These are phyloP conservation scores for Dactylorhiza incarnata DNA, from an alignment of 106 monocot genomes.

Conservation along the genomic window DNA sequence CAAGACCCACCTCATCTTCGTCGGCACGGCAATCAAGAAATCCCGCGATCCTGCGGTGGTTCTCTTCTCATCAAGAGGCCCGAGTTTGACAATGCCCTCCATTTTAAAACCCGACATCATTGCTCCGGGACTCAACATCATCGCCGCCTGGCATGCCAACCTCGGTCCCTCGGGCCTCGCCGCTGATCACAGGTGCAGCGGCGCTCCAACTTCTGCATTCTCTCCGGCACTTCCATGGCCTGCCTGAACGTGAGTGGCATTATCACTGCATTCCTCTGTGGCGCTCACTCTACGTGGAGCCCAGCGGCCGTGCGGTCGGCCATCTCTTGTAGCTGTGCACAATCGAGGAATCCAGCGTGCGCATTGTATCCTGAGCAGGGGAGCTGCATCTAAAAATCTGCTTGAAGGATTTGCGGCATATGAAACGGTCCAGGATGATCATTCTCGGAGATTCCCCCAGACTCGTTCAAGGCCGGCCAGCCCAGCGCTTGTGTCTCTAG, in stretches of 20 bases:
- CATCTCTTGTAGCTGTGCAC: no score
- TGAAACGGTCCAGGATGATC: no score
- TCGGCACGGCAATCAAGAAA: constrained; percentile 28
- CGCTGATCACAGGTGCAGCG: constrained; percentile 45
- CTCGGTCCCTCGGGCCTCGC: constrained; percentile 58
- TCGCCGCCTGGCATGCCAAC: constrained; percentile 74
- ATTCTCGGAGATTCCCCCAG: no score
- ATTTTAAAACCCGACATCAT: constrained; percentile 72
- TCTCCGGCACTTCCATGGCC: constrained; percentile 91
- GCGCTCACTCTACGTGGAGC: constrained; percentile 59
- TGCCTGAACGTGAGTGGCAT: constrained; percentile 81
- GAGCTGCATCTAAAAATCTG: no score
- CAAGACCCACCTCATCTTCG: constrained; percentile 42
- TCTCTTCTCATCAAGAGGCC: constrained; percentile 64
- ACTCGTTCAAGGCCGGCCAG: no score
- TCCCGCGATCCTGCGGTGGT: constrained; percentile 60
- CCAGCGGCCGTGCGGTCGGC: constrained; percentile 73
- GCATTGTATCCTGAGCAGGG: no score
- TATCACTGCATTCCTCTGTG: constrained; percentile 40
- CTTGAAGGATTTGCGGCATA: no score
- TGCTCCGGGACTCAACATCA: constrained; percentile 86
- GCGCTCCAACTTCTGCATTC: constrained; percentile 51
- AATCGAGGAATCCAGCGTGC: no score
- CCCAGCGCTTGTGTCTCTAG: no score
- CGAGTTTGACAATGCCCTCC: constrained; percentile 60